These are phyloP conservation scores for Amanita phalloides DNA, from an alignment of 768 basidiomycete species.

Conservation along the genomic window DNA sequence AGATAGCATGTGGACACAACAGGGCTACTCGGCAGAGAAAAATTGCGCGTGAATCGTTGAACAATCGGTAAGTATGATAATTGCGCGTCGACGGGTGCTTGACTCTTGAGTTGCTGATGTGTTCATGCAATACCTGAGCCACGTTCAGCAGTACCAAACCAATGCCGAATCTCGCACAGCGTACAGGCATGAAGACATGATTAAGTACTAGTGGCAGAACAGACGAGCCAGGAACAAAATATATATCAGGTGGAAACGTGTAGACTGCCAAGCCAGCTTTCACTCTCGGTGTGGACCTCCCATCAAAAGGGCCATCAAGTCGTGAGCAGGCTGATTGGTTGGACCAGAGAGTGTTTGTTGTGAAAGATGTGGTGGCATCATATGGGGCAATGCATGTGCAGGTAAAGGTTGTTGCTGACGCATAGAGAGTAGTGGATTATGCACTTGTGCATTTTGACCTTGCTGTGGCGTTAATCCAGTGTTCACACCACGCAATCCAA, in stretches of 20 bases:
- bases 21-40: neutral
- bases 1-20: neutral
- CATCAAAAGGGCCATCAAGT: conserved; percentile 80
- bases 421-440: conserved; percentile 32
- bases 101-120: too few species aligned
- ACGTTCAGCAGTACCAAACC: neutral
- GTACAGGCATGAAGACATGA: conserved; percentile 1
- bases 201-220: conserved; percentile 3
- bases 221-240: conserved; percentile 3
- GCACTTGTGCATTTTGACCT: conserved; percentile 28
- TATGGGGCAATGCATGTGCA: conserved; percentile 39
- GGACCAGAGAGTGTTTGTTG: conserved; percentile 41
- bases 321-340: conserved; percentile 51
- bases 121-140: neutral
- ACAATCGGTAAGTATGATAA: neutral
- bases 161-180: neutral
- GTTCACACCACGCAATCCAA: conserved; percentile 35
- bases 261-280: conserved; percentile 11
- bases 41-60: neutral
- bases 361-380: conserved; percentile 48
- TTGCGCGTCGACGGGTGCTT: neutral
- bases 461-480: conserved; percentile 41
- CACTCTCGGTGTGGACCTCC: conserved; percentile 60
- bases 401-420: conserved; percentile 46
- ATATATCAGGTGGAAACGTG: conserved; percentile 6